A percentile compares a stretch with the other conserved stretches of the same genome.
These are phyloP conservation scores for Zygoascus biomembranicola DNA, from an alignment of 805 yeast genomes.

Conservation along the genomic window DNA sequence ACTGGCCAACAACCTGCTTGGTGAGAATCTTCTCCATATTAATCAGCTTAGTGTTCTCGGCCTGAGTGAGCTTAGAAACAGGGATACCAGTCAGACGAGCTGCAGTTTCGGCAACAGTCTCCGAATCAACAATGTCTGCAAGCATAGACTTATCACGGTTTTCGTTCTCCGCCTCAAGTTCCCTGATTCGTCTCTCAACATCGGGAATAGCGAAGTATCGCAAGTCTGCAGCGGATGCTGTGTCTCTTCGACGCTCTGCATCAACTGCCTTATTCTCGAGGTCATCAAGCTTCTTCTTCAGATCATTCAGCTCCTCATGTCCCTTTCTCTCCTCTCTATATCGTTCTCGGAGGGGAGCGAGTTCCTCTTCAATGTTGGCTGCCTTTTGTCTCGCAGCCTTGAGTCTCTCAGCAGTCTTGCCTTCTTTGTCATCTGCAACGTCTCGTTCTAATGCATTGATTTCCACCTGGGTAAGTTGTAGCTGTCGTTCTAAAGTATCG, in stretches of 20 bases:
- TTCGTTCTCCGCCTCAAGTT: slow-evolving; percentile 72
- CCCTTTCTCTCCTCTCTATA: slow-evolving; percentile 83
- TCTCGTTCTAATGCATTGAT: slow-evolving; percentile 96
- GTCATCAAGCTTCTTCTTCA: slow-evolving; percentile 87
- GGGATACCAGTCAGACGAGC: slow-evolving; percentile 97
- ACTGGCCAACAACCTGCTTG: slow-evolving; percentile 84
- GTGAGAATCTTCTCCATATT: slow-evolving; percentile 88
- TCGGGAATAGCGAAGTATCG: slow-evolving; percentile 97
- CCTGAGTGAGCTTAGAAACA: slow-evolving; percentile 86
- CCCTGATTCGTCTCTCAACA: slow-evolving; percentile 62
- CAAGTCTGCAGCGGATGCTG: slow-evolving; percentile 89
- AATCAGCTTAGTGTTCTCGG: slow-evolving; percentile 88
- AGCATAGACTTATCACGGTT: slow-evolving; percentile 57
- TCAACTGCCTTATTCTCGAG: slow-evolving; percentile 87
- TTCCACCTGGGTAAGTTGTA: slow-evolving; percentile 88
- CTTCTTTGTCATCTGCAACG: slow-evolving; percentile 63
- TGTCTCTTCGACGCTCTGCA: slow-evolving; percentile 96
- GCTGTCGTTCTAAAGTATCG: slow-evolving; percentile 86
- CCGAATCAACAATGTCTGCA: slow-evolving; percentile 85
- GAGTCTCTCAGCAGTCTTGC: slow-evolving; percentile 78
- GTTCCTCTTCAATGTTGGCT: slow-evolving; percentile 76
- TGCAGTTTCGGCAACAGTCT: slow-evolving; percentile 92
- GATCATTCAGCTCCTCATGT: slow-evolving; percentile 81
- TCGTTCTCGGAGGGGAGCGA: slow-evolving; percentile 77
- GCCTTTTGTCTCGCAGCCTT: slow-evolving; percentile 67